Conservation (phyloP, 148 eudicot genomes). For the Camellia japonica region DNA sequence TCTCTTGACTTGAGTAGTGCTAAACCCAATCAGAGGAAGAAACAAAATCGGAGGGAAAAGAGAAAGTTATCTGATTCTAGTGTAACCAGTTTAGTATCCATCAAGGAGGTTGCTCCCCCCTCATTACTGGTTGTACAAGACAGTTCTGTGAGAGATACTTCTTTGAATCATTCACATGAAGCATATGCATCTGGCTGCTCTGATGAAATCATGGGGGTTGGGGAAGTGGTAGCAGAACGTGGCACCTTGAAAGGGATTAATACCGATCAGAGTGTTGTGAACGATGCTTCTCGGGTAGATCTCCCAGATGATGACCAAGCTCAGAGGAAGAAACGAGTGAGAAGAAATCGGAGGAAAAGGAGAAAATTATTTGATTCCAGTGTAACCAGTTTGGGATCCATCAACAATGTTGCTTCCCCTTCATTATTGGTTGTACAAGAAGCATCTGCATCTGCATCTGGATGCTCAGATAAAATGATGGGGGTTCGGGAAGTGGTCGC, state of each 20-base stretch:
- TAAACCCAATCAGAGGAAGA: no score
- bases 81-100: not conserved
- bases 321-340: not conserved
- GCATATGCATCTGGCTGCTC: conserved; percentile 2
- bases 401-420: not conserved
- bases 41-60: not conserved
- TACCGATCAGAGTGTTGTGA: no score
- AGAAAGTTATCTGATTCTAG: not conserved
- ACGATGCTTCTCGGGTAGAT: no score
- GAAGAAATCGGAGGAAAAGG: not conserved
- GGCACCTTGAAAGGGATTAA: no score
- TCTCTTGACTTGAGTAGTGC: no score
- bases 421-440: not conserved
- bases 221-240: no score
- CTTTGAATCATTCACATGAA: not conserved
- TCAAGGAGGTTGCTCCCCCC: not conserved
- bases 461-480: no score
- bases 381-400: not conserved
- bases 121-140: not conserved
- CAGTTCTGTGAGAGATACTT: not conserved
- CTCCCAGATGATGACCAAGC: no score
- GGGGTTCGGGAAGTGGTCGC: no score
- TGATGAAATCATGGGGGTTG: not conserved
- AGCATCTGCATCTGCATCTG: no score
- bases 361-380: not conserved